phyloP scores from a whole-genome alignment of 208 protist genomes.

The Leishmania mexicana region DNA sequence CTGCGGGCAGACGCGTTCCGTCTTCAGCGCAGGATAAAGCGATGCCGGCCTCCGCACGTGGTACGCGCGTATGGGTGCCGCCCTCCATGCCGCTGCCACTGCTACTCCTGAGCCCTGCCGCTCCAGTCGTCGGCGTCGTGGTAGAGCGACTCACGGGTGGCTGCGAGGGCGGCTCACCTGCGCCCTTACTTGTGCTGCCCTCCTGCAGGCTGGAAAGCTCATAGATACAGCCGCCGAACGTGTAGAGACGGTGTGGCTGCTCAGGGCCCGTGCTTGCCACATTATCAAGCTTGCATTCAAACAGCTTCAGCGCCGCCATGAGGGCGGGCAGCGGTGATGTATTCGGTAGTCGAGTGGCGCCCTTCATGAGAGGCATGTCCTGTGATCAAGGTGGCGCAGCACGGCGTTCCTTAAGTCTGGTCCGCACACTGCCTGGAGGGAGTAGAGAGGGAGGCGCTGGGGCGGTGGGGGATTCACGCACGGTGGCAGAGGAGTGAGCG shows the following conservation, averaged over 20 bases:
- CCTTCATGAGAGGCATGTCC: neutral
- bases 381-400: neutral
- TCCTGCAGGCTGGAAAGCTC: neutral
- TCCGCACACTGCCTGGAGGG: neutral
- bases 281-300: neutral
- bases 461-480: neutral
- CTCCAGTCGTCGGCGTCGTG: neutral
- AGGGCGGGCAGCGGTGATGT: neutral
- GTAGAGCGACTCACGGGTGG: neutral
- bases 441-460: neutral
- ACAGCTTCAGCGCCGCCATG: neutral
- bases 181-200: neutral
- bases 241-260: neutral
- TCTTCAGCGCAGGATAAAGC: neutral
- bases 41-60: neutral
- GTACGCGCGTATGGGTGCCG: neutral
- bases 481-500: neutral
- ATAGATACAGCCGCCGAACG: neutral
- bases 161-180: neutral
- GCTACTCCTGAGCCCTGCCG: neutral
- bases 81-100: neutral
- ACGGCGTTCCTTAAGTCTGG: neutral
- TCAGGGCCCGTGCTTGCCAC: neutral
- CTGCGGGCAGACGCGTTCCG: neutral
- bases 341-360: neutral